phyloP scores from a whole-genome alignment of 139 green algal species.

The Tetratostichococcus sp. region DNA sequence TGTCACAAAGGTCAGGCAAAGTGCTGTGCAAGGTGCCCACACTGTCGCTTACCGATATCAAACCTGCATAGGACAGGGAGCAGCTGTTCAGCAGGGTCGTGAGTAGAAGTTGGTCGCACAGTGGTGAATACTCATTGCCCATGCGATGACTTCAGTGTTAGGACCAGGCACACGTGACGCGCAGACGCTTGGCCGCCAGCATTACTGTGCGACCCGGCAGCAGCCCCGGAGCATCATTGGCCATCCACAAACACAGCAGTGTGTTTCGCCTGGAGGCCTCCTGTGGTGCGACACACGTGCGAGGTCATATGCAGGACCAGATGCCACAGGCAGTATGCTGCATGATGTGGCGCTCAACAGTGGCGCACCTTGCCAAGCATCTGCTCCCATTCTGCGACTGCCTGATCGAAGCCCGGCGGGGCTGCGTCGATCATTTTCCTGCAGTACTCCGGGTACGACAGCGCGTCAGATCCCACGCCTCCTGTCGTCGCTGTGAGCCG shows the following conservation, averaged over 20 bases:
- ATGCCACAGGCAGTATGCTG: neutral
- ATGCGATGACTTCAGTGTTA: neutral
- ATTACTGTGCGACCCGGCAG: neutral
- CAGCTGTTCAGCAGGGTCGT: too few species aligned
- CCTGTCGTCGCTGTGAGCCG: slow-evolving; percentile 54
- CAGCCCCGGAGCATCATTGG: neutral
- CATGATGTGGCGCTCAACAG: neutral
- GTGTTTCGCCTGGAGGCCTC: neutral
- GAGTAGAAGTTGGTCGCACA: too few species aligned
- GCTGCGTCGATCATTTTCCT: slow-evolving; percentile 44
- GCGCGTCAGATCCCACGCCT: slow-evolving; percentile 69
- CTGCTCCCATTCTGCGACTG: slow-evolving; percentile 47
- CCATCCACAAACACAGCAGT: neutral
- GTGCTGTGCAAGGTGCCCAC: too few species aligned
- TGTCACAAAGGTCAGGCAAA: neutral
- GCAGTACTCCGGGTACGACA: slow-evolving; percentile 73
- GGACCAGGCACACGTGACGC: neutral
- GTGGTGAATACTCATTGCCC: too few species aligned
- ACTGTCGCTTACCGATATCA: neutral
- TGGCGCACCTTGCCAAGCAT: slow-evolving; percentile 52
- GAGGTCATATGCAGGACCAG: neutral
- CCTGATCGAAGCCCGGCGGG: slow-evolving; percentile 28
- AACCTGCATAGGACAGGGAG: neutral
- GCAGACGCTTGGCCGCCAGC: neutral
- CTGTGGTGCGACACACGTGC: neutral